A percentile compares a stretch with the other conserved stretches of the same genome.
phyloP scores from a whole-genome alignment of 1,284 basidiomycete species.

The Crocinoboletus sp. region DNA sequence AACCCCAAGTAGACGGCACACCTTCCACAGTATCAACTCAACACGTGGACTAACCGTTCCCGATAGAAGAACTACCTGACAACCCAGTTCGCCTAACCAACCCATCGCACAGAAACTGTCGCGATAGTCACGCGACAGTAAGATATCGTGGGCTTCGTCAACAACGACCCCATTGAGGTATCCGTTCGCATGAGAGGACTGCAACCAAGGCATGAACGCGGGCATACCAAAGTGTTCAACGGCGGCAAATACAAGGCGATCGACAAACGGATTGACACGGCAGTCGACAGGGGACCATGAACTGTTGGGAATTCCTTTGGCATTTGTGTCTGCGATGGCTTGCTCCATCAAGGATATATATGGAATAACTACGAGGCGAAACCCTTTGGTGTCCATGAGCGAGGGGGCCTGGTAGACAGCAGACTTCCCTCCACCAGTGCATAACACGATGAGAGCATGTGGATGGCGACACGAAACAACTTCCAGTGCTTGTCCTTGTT shows the following conservation, averaged over 20 bases:
- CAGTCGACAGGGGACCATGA: not conserved
- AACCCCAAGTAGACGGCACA: not conserved
- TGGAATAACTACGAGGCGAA: not conserved
- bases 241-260: not conserved
- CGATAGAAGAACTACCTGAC: not conserved
- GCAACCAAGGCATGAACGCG: fast-evolving
- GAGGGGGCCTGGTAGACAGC: not conserved
- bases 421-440: not conserved
- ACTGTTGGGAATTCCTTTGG: not conserved
- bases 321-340: not conserved
- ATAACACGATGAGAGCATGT: not conserved
- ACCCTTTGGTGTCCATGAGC: not conserved
- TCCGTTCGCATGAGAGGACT: too few relatives aligned
- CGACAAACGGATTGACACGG: not conserved
- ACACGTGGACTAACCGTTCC: not conserved
- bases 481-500: not conserved
- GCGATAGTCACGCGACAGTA: not conserved
- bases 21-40: not conserved
- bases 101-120: not conserved
- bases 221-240: not conserved
- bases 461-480: not conserved
- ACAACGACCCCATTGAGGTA: not conserved
- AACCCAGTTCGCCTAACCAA: not conserved
- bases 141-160: not conserved
- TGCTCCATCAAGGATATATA: not conserved